phyloP scores from a whole-genome alignment of 2,329 filamentous ascomycete genomes.

The Pseudogymnoascus sp. region DNA sequence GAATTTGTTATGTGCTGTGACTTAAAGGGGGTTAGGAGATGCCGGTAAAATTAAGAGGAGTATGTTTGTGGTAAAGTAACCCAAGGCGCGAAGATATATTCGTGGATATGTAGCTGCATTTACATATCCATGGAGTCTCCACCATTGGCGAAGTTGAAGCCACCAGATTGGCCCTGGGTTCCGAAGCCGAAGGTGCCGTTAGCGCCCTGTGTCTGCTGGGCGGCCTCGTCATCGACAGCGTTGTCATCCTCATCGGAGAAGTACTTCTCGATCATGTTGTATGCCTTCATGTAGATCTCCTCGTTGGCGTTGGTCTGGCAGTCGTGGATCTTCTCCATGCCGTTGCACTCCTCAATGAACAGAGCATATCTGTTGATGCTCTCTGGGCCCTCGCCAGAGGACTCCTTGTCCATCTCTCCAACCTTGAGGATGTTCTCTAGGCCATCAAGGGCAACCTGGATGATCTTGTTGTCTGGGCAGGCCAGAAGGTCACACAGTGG shows the following conservation, averaged over 20 bases:
- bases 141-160: slow-evolving; percentile 85
- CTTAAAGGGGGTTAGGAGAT: slow-evolving; percentile 17
- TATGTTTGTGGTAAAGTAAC: slow-evolving; percentile 12
- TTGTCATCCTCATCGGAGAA: slow-evolving; percentile 96
- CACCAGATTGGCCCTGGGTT: slow-evolving; percentile 57
- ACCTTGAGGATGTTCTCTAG: slow-evolving; percentile 99
- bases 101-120: slow-evolving; percentile 22
- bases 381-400: slow-evolving; percentile 63
- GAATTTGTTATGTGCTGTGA: slow-evolving; percentile 7
- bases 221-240: slow-evolving; percentile 62
- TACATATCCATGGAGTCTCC: slow-evolving; percentile 70
- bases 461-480: slow-evolving; percentile 99
- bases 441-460: slow-evolving; percentile 94
- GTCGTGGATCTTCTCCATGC: slow-evolving; percentile 99
- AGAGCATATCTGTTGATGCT: slow-evolving; percentile 93
- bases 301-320: slow-evolving; percentile 99
- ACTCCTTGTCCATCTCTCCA: slow-evolving; percentile 95
- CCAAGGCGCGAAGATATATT: neutral
- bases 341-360: slow-evolving; percentile 96
- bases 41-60: slow-evolving; percentile 13
- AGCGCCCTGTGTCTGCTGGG: slow-evolving; percentile 54
- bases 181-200: slow-evolving; percentile 77
- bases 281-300: slow-evolving; percentile 99
- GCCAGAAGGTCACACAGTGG: slow-evolving; percentile 89
- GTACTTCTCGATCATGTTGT: slow-evolving; percentile 99